Evolutionary conservation across 2,329 filamentous ascomycete genomes (phyloP), one percentile per base, ranked within the genome.

Genomic region (Hypoxylon sp.): DNA sequence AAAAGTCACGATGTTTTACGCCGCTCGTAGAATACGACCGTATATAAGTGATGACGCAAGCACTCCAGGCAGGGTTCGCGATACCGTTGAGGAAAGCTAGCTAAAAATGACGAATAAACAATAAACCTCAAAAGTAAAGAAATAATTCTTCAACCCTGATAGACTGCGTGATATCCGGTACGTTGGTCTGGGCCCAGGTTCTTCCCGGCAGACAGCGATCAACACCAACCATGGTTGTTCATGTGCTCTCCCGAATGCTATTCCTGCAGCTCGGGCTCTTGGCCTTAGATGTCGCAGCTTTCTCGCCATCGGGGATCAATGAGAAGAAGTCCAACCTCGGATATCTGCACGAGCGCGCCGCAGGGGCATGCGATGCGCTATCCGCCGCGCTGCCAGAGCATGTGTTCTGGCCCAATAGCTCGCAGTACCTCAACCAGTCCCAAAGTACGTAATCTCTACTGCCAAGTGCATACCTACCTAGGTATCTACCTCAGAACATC

Each of bases 341-440:
- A 13, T 14, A 46, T 34, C 13, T 21, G 36, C 48, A 23, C 5
- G 48, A 52, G 28, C 23, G 36, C 3, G 28, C 38, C 10, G 13
- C 49, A 4, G 19, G 25, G 11, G 49, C 36, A n/a, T 60, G 58
- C 38, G 19, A 52, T 34, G 38, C 49, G 49, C 49, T 53, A 10
- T 45, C 38, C 17, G 49, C 38, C 13, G 49, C 49, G 10, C 23
- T 60, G 17, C 58, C 49, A 3, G 58, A 53, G 17, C 49, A 60
- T 23, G 58, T 53, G n/a, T 60, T 46, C 48, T 60, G 25, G 38
- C 58, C 58, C 7, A 46, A 46, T 21, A 60, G 49, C 25, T 30
- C 58, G n/a, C 48, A 60, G 28, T 60, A 60, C 58, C 48, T 60
- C 13, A 60, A 60, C 49, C 58, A 60, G 38, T 60, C 58, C 28